Conservation (phyloP, 1,139 yeast species). For the Wickerhamiella infanticola region DNA sequence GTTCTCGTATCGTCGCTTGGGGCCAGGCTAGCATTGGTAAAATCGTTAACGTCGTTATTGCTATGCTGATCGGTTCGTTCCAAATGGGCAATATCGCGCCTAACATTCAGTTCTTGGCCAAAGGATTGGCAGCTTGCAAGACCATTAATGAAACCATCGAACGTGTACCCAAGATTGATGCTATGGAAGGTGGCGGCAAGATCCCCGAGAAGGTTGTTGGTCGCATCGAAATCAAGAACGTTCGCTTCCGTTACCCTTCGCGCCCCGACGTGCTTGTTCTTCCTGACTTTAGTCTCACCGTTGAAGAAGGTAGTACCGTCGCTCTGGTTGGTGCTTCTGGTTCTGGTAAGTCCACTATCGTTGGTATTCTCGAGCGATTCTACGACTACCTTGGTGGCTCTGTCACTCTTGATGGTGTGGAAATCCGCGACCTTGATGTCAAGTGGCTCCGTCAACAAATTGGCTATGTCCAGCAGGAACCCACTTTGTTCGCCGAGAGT, state of each 20-base stretch:
- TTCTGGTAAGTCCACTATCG: slow-evolving; percentile 78
- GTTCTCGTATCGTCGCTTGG: slow-evolving; percentile 26
- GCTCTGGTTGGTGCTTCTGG: slow-evolving; percentile 91
- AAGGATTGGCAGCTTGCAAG: slow-evolving; percentile 28
- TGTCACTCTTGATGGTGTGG: slow-evolving; percentile 50
- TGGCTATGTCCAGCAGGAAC: slow-evolving; percentile 85
- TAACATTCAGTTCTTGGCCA: slow-evolving; percentile 25
- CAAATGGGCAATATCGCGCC: slow-evolving; percentile 30
- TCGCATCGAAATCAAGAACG: slow-evolving; percentile 48
- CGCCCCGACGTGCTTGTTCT: slow-evolving; percentile 64
- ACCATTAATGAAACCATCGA: slow-evolving; percentile 30
- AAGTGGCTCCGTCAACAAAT: slow-evolving; percentile 57
- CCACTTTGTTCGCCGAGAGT: slow-evolving; percentile 63
- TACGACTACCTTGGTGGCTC: slow-evolving; percentile 48
- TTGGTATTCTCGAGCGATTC: slow-evolving; percentile 55
- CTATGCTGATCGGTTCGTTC: slow-evolving; percentile 30
- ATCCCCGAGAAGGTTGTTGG: slow-evolving; percentile 27
- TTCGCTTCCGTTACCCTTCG: slow-evolving; percentile 72
- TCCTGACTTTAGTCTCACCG: slow-evolving; percentile 42
- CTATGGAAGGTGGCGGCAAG: slow-evolving; percentile 19
- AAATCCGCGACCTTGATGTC: slow-evolving; percentile 49
- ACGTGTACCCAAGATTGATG: slow-evolving; percentile 26
- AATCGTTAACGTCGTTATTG: slow-evolving; percentile 25
- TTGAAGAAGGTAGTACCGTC: slow-evolving; percentile 59
- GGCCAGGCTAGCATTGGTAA: slow-evolving; percentile 23